Evolutionary conservation across 306 rosid genomes (phyloP), one percentile per base, ranked within the genome.

Genomic region (Gillenia trifoliata): DNA sequence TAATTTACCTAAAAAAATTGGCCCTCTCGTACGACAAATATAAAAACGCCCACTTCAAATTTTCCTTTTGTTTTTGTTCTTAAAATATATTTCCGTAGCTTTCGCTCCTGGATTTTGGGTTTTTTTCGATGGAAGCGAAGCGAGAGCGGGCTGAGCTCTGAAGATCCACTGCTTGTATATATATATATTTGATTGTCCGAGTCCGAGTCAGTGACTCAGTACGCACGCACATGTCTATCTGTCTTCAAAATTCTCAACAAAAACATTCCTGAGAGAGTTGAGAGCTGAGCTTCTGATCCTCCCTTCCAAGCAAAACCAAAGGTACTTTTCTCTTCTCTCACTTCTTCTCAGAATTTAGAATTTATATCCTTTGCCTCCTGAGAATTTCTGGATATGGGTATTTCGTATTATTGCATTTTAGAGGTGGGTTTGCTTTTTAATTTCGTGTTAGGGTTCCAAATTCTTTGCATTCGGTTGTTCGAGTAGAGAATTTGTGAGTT

Each of bases 101-200:
- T 41, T 47, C 40, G 73, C 64, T 52, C 34, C 34, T 65, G 64
- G 75, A 70, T 55, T 75, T 80, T 73, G 84, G 85, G 77, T 47
- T 87, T n/a, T n/a, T n/a, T n/a, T 71, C 22, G 55, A 70, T 84
- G 82, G 77, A 45, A 45, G 20, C 52, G 20, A 71, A 81, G 87
- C 87, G 81, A 71, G 75, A 26, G n/a, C n/a, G 79, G 88, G 82
- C 87, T 85, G 81, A 82, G 82, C 84, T 78, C 83, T 78, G 77
- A 70, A 75, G 87, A 85, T 85, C 83, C 80, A 30, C 74, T 83
- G 64, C 80, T 73, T 71, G 38, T 70, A 28, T 17, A 28, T 45
- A 52, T 30, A 2, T 61, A 6, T 69, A 9, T 25, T 22, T 47
- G 41, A 7, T 38, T 38, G 41, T 38, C 41, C 41, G 41, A 38